Evolutionary conservation across 2,329 filamentous ascomycete species (phyloP).

Genomic region (Blastomyces percursus): DNA sequence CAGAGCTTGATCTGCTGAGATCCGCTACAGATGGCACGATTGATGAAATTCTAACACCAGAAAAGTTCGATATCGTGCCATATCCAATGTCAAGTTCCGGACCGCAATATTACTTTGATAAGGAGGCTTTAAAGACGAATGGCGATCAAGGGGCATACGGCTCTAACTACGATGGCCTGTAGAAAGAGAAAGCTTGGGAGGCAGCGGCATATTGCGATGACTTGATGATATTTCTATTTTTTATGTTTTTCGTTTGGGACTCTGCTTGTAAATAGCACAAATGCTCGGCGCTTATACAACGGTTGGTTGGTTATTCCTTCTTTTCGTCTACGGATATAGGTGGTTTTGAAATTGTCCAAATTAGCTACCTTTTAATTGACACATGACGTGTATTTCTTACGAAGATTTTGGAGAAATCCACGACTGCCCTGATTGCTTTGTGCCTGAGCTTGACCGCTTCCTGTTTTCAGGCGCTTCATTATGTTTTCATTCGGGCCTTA

Average conservation of each 20-base stretch:
- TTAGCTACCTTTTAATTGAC: neutral
- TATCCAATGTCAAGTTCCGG: slow-evolving; percentile 17
- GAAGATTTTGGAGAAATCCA: neutral
- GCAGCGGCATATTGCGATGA: neutral
- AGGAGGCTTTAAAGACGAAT: slow-evolving; percentile 17
- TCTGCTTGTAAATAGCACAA: neutral
- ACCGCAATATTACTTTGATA: slow-evolving; percentile 19
- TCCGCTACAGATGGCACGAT: slow-evolving; percentile 15
- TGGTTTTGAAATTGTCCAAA: neutral
- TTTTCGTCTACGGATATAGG: neutral
- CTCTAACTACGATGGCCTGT: neutral
- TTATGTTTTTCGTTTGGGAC: neutral
- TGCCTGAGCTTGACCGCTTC: neutral
- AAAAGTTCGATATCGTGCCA: slow-evolving; percentile 21
- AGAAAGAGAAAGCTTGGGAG: neutral
- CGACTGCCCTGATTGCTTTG: neutral
- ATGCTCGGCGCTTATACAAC: neutral
- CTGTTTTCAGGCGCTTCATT: neutral
- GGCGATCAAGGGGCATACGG: slow-evolving; percentile 16
- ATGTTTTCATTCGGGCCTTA: neutral
- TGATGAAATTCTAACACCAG: slow-evolving; percentile 17
- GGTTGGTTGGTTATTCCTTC: neutral
- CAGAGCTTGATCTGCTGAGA: slow-evolving; percentile 18
- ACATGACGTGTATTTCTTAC: neutral
- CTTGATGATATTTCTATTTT: neutral